Percentiles rank a stretch among this genome's conserved stretches.
Conservation (phyloP, 2,329 filamentous ascomycete species). For the Pestalotiopsis sp. region DNA sequence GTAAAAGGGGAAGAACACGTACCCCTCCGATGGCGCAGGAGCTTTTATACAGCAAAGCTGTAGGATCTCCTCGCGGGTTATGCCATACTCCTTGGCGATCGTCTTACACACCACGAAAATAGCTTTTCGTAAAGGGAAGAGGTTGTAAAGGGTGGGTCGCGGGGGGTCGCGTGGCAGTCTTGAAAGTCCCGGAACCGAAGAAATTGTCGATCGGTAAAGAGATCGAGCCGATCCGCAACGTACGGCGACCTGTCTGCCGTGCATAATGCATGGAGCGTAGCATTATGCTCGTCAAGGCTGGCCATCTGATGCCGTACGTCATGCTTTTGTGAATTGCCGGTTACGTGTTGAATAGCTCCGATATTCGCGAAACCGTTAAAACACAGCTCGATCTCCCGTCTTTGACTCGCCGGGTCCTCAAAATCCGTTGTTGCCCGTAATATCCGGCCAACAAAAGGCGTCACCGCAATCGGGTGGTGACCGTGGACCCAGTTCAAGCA, state of each 20-base stretch:
- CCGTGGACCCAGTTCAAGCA: not conserved
- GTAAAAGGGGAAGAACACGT: not conserved
- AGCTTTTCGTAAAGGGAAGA: too few species aligned
- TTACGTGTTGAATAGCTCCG: too few species aligned
- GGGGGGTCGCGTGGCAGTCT: not conserved
- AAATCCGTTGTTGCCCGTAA: not conserved
- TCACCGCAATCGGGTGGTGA: not conserved
- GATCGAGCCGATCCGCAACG: not conserved
- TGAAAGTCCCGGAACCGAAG: not conserved
- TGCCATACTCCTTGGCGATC: too few species aligned
- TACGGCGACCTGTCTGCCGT: not conserved
- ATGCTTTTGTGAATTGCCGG: too few species aligned
- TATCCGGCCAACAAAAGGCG: not conserved
- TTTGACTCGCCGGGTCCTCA: not conserved
- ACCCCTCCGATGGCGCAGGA: not conserved
- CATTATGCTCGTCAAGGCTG: too few species aligned
- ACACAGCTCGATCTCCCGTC: not conserved
- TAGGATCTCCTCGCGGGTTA: not conserved
- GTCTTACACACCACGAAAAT: too few species aligned
- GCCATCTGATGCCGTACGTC: too few species aligned
- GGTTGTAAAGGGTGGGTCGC: too few species aligned
- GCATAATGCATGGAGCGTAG: not conserved
- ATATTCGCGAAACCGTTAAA: not conserved
- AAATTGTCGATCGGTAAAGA: not conserved
- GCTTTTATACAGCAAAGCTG: not conserved